Conservation (phyloP, 1,284 basidiomycete species). For the Ceratobasidium sp. region DNA sequence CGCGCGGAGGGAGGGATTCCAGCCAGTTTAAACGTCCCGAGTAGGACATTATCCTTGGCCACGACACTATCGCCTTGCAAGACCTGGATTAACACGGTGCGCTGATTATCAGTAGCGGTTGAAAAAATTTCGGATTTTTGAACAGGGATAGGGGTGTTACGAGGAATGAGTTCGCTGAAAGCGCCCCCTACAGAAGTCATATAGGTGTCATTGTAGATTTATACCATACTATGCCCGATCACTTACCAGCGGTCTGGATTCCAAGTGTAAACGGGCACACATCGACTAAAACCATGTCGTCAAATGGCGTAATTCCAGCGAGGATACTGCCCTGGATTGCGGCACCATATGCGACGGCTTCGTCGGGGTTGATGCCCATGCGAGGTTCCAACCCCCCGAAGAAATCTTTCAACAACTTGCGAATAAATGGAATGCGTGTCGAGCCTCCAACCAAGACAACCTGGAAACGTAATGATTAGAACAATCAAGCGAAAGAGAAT, state of each 20-base stretch:
- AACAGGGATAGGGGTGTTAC: conserved; percentile 72
- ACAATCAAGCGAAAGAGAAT: neutral
- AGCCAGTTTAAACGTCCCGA: conserved; percentile 69
- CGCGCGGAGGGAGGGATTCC: conserved; percentile 81
- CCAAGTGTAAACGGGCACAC: conserved; percentile 63
- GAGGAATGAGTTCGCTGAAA: conserved; percentile 69
- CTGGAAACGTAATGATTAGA: conserved; percentile 50
- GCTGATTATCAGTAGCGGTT: conserved; percentile 67
- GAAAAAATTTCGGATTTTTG: conserved; percentile 75
- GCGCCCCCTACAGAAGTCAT: conserved; percentile 61
- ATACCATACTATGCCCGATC: conserved; percentile 50
- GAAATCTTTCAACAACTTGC: conserved; percentile 67
- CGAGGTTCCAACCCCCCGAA: conserved; percentile 65
- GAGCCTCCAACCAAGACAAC: conserved; percentile 71
- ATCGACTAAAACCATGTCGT: conserved; percentile 62
- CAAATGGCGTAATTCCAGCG: conserved; percentile 59
- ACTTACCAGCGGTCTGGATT: conserved; percentile 66
- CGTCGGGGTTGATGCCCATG: conserved; percentile 93
- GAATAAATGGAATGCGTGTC: conserved; percentile 71
- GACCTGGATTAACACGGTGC: conserved; percentile 77
- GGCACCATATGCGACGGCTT: conserved; percentile 99
- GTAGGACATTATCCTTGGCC: conserved; percentile 70
- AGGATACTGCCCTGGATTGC: conserved; percentile 89
- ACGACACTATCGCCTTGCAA: conserved; percentile 86
- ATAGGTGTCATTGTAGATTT: too few species aligned